A percentile compares a stretch with the other conserved stretches of the same genome.
These are phyloP conservation scores for Colletotrichum horii DNA, from an alignment of 2,329 filamentous ascomycete genomes.

Conservation along the genomic window DNA sequence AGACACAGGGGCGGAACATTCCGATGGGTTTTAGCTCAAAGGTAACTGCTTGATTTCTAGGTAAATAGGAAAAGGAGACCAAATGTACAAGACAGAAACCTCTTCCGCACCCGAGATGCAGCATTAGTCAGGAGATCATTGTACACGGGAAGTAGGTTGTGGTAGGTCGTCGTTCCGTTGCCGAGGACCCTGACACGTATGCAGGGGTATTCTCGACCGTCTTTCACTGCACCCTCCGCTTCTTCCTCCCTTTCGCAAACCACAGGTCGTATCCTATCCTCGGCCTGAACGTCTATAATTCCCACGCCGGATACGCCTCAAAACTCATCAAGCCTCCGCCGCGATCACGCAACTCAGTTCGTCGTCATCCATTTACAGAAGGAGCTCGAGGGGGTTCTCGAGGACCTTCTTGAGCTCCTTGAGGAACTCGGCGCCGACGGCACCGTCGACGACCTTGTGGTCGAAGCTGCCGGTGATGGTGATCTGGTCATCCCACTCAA, in stretches of 20 bases:
- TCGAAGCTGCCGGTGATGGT: constrained; percentile 95
- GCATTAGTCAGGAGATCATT: constrained; percentile 47
- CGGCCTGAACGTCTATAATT: constrained; percentile 15
- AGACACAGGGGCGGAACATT: not conserved
- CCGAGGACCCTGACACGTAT: not conserved
- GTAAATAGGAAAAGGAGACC: constrained; percentile 27
- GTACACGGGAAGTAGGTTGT: constrained; percentile 42
- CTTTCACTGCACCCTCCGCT: constrained; percentile 14
- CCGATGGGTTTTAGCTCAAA: not conserved
- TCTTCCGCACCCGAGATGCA: constrained; percentile 35
- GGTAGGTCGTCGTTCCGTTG: constrained; percentile 25
- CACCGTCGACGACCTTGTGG: constrained; percentile 98
- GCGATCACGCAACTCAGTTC: not conserved
- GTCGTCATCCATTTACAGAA: constrained; percentile 67
- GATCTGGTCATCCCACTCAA: constrained; percentile 98
- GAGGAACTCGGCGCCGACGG: constrained; percentile 96
- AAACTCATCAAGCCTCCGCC: constrained; percentile 16
- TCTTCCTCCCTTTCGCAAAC: constrained; percentile 12
- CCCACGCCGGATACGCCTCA: constrained; percentile 12
- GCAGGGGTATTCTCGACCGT: constrained; percentile 11
- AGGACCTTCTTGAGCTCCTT: constrained; percentile 95
- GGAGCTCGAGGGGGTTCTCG: constrained; percentile 94
- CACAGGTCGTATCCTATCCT: constrained; percentile 10
- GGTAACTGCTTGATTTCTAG: constrained; percentile 26
- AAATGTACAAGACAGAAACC: constrained; percentile 33